Percentiles rank a stretch among this genome's conserved stretches.
Evolutionary conservation across 2,329 filamentous ascomycete genomes (phyloP).

Genomic region (Geosmithia morbida): DNA sequence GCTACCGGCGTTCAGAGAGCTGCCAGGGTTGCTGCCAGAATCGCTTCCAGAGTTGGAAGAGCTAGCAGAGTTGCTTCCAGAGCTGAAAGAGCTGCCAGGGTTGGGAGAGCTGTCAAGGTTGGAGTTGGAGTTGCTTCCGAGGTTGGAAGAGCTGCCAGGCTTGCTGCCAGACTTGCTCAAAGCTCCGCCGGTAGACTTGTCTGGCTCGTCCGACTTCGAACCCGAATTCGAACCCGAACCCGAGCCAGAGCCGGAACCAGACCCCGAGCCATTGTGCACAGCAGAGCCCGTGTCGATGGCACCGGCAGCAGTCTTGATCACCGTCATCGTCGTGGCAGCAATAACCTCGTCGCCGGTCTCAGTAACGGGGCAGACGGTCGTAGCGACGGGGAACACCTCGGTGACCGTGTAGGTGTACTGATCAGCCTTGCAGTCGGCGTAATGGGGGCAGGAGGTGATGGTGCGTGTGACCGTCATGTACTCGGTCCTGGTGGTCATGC

Average conservation of each 20-base stretch:
- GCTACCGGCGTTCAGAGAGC: not conserved
- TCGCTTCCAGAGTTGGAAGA: not conserved
- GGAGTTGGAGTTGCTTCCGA: too few species aligned
- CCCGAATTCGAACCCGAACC: not conserved
- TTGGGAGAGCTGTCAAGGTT: not conserved
- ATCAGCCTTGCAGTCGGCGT: slow-evolving; percentile 21
- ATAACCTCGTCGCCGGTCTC: not conserved
- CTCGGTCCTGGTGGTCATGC: slow-evolving; percentile 20
- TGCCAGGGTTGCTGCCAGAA: not conserved
- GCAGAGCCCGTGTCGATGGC: too few species aligned
- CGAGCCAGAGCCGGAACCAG: not conserved
- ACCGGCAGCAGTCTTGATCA: not conserved
- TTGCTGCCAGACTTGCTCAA: not conserved
- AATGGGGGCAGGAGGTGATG: slow-evolving; percentile 37
- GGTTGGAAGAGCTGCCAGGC: too few species aligned
- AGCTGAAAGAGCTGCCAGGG: not conserved
- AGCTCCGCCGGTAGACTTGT: not conserved
- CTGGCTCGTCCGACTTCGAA: not conserved
- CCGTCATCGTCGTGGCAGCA: not conserved
- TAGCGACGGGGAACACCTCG: slow-evolving; percentile 3
- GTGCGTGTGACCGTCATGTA: slow-evolving; percentile 31
- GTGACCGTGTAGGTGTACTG: slow-evolving; percentile 21
- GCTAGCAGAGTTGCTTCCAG: not conserved
- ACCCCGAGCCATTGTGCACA: not conserved
- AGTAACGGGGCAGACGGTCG: not conserved